Conservation (phyloP, 169 alveolate genomes). For the Pseudocohnilembus persalinus region DNA sequence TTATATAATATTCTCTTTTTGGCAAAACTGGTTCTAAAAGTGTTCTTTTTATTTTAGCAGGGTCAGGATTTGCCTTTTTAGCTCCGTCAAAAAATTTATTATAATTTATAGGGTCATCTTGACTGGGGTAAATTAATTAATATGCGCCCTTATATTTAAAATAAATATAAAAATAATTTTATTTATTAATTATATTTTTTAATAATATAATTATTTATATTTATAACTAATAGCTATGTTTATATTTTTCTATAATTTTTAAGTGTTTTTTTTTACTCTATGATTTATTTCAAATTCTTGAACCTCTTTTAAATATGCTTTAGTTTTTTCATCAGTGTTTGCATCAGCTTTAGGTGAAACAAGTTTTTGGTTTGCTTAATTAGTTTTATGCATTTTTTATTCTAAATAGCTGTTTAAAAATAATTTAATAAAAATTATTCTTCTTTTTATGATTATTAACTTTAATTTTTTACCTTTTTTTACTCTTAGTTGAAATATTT, state of each 20-base stretch:
- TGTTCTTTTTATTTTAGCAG: background rate
- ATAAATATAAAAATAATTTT: too few relatives aligned
- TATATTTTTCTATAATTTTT: too few relatives aligned
- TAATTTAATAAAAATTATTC: too few relatives aligned
- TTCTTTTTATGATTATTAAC: too few relatives aligned
- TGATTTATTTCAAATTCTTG: background rate
- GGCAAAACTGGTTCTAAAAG: background rate
- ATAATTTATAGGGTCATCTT: background rate
- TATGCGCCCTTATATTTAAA: background rate
- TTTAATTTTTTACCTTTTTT: background rate
- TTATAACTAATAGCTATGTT: too few relatives aligned
- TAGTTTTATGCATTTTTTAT: too few relatives aligned
- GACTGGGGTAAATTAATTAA: background rate
- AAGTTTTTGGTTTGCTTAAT: background rate
- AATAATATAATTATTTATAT: too few relatives aligned
- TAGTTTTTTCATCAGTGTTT: background rate
- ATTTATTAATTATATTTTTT: too few relatives aligned
- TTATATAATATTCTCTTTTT: background rate
- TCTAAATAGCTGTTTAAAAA: background rate
- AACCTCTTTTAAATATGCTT: background rate
- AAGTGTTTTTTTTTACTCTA: background rate
- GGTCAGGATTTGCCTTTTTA: background rate
- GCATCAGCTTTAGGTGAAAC: background rate
- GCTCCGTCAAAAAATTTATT: background rate
- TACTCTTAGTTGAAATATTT: conserved; percentile 39